These are phyloP conservation scores for Lantana camara DNA, from an alignment of 257 asterid genomes.

Conservation along the genomic window DNA sequence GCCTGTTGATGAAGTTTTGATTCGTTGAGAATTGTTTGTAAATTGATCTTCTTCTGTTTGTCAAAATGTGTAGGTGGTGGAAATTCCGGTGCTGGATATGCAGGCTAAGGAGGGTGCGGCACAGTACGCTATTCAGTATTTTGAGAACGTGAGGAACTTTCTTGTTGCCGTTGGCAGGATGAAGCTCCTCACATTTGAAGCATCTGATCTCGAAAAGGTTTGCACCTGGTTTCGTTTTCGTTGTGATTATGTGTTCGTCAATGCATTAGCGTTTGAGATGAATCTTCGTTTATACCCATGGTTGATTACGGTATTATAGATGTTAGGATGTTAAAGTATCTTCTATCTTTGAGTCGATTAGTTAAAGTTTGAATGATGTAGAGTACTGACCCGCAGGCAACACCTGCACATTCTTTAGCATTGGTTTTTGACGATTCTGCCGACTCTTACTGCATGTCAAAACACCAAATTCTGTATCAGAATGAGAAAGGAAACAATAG, in stretches of 20 bases:
- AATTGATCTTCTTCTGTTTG: conserved; percentile 5
- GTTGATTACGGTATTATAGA: background rate
- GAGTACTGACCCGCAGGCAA: background rate
- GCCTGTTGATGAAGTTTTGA: background rate
- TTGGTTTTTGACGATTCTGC: background rate
- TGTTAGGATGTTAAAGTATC: background rate
- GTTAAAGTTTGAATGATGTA: background rate
- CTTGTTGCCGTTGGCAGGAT: conserved; percentile 78
- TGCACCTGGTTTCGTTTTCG: background rate
- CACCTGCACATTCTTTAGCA: background rate
- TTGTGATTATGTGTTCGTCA: background rate
- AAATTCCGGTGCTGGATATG: conserved; percentile 71
- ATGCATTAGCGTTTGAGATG: background rate
- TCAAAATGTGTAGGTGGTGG: conserved; percentile 65
- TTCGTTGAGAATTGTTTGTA: background rate
- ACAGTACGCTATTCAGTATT: conserved; percentile 93
- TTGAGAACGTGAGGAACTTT: conserved; percentile 90
- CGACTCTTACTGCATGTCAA: background rate
- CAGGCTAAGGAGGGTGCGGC: conserved; percentile 89
- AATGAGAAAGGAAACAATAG: background rate
- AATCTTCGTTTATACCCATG: background rate
- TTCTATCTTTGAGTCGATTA: background rate
- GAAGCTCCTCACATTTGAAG: conserved; percentile 88
- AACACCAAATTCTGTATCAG: background rate
- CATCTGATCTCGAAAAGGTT: conserved; percentile 93